Evolutionary conservation across 257 asterid species (phyloP), one percentile per base, ranked within the genome.

Genomic region (Leptodermis oblonga): DNA sequence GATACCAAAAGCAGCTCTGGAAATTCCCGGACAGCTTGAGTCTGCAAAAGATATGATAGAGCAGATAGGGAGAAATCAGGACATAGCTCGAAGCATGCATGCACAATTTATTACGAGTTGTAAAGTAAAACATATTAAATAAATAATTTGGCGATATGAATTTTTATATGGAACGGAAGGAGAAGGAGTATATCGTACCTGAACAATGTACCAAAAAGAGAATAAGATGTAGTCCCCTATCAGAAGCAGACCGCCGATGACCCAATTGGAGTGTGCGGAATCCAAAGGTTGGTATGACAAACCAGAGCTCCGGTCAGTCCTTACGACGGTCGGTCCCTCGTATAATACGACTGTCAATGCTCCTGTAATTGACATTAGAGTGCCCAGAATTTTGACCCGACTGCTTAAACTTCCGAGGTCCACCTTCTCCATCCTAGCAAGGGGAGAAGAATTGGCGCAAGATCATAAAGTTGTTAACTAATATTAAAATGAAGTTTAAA

Each of bases 201-300:
- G 90, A 71, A 86, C 78, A 63, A 86, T 87, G 83, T 92, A 92
- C 98, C 98, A 92, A 12, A 89, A 79, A 0, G 98, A 90, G 26
- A 89, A 87, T 6, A 92, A 81, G 68, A 83, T 22, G 39, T 87
- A 89, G 42, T 92, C 96, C 13, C 80, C 82, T 0, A 90, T 53
- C 56, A 92, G 95, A 72, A 84, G 85, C 41, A 88, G 67, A 33
- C 97, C 88, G 22, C 97, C 98, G 15, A 82, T 72, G 41, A 86
- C 77, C 98, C 98, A 92, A 31, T 84, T 76, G 23, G 97, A 82
- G 41, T 71, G 88, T 0, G 86, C 26, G 14, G 81, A 76, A 26
- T 13, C 0, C 30, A 82, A 83, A 52, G 80, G 25, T 28, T 31
- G 67, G n/a, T 5, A 25, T 31, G 25, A 58, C 9, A 79, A 51